Base-by-base conservation (phyloP, 1,284 basidiomycete species). In the Apiotrichum laibachii region DNA sequence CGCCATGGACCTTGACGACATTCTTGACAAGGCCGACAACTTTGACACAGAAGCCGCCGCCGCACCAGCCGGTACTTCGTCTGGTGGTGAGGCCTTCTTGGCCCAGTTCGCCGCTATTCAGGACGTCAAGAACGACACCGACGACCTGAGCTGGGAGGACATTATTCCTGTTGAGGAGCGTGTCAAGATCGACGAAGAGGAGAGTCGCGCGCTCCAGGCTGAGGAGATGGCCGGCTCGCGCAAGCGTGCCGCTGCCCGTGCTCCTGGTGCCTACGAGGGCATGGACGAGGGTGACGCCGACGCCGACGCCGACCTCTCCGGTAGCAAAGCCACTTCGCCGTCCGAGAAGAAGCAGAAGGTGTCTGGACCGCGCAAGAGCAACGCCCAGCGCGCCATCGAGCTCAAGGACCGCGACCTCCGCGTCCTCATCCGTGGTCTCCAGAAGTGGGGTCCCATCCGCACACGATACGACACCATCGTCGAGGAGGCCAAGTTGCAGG, bases 1-100 rank as follows among this genome's bases (percentile, higher is more conserved):
- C 73, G 93, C 98, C 76, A 94, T 99, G 92, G 94, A 99, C 77
- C 86, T 99, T 16, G 96, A 99, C 77, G 96, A 98, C 67, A 95
- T 99, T 70, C 85, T 99, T 56, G 95, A 89, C 72, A 89, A 92
- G 64, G 96, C 96, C 47, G 96, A 99, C 77, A 92, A 91, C 68
- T 94, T 96, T 78, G 96, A 99, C 79, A 99, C 96, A 1, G 84
- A 93, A 68, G 86, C 86, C 12, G 96, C 95, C 2, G 84, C 92
- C 67, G 86, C 87, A 22, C 85, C 86, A 44, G 84, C 84, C 46
- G 87, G 85, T 37, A 90, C 93, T 35, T 98, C 95, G 4, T 85
- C 97, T 18, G 96, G 96, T 78, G 95, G 96, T 59, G 92, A 98
- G 80, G 88, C 88, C 58, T 99, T 99, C 85, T 83, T 99, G 61